Evolutionary conservation across 2,329 filamentous ascomycete genomes (phyloP).

Genomic region (Colletotrichum kahawae): DNA sequence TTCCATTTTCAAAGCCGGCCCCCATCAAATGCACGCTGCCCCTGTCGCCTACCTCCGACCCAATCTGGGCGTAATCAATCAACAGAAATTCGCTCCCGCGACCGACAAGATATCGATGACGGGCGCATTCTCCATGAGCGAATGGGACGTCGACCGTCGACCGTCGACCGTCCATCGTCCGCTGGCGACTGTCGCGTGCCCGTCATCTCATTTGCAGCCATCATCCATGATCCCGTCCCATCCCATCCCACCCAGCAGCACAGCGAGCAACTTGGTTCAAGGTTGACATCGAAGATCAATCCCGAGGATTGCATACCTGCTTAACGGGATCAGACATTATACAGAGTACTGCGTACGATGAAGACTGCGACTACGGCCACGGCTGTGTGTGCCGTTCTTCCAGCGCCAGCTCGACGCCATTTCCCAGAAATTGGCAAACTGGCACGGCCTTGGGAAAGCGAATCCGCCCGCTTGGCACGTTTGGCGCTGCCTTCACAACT

Average conservation of each 20-base stretch:
- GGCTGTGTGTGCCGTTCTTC: neutral
- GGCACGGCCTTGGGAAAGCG: neutral
- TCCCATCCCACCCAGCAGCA: neutral
- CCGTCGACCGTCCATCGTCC: neutral
- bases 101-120: conserved; percentile 1
- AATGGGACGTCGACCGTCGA: neutral
- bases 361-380: neutral
- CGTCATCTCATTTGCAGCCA: neutral
- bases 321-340: neutral
- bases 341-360: neutral
- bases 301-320: neutral
- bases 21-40: neutral
- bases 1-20: neutral
- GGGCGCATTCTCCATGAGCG: neutral
- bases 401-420: neutral
- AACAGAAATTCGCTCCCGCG: neutral
- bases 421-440: neutral
- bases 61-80: neutral
- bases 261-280: neutral
- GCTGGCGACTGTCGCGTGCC: conserved; percentile 4
- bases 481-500: neutral
- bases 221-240: neutral
- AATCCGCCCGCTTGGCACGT: conserved; percentile 4
- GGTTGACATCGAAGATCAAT: neutral
- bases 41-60: neutral